phyloP scores from a whole-genome alignment of 2,329 filamentous ascomycete species.

The Arthroderma sp. region DNA sequence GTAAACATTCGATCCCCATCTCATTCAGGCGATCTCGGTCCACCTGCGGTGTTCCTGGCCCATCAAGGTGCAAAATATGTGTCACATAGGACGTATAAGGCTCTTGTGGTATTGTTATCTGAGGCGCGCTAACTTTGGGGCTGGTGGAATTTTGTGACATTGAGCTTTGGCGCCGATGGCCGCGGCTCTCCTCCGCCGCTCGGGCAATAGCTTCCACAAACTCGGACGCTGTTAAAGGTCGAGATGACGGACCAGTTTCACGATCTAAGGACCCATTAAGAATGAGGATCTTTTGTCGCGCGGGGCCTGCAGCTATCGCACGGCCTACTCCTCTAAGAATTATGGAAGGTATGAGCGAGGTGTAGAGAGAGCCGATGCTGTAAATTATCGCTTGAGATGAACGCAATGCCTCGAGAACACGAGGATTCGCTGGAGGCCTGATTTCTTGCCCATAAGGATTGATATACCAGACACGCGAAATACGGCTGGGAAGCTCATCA shows the following conservation, averaged over 20 bases:
- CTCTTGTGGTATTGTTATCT: slow-evolving; percentile 27
- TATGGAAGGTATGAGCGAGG: slow-evolving; percentile 71
- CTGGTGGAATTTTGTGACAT: neutral
- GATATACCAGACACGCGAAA: slow-evolving; percentile 87
- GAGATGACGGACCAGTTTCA: slow-evolving; percentile 61
- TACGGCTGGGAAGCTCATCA: slow-evolving; percentile 65
- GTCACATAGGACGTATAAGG: slow-evolving; percentile 59
- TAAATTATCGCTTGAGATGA: slow-evolving; percentile 63
- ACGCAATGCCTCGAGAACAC: slow-evolving; percentile 58
- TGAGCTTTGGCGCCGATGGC: slow-evolving; percentile 22
- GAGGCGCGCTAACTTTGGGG: neutral
- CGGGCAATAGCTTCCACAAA: slow-evolving; percentile 70
- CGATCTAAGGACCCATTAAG: slow-evolving; percentile 75
- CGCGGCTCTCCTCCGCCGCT: slow-evolving; percentile 58
- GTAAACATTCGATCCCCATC: slow-evolving; percentile 64
- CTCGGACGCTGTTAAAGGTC: slow-evolving; percentile 61
- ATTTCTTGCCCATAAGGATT: slow-evolving; percentile 98
- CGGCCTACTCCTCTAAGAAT: slow-evolving; percentile 65
- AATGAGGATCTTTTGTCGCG: slow-evolving; percentile 64
- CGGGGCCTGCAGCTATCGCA: slow-evolving; percentile 42
- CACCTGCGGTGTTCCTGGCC: slow-evolving; percentile 55
- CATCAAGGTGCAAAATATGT: slow-evolving; percentile 70
- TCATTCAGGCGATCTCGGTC: slow-evolving; percentile 51
- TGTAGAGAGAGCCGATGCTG: slow-evolving; percentile 89
- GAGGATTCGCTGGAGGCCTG: slow-evolving; percentile 66